A percentile compares a stretch with the other conserved stretches of the same genome.
Evolutionary conservation across 2,329 filamentous ascomycete species (phyloP).

Genomic region (Fusarium nematophilum): DNA sequence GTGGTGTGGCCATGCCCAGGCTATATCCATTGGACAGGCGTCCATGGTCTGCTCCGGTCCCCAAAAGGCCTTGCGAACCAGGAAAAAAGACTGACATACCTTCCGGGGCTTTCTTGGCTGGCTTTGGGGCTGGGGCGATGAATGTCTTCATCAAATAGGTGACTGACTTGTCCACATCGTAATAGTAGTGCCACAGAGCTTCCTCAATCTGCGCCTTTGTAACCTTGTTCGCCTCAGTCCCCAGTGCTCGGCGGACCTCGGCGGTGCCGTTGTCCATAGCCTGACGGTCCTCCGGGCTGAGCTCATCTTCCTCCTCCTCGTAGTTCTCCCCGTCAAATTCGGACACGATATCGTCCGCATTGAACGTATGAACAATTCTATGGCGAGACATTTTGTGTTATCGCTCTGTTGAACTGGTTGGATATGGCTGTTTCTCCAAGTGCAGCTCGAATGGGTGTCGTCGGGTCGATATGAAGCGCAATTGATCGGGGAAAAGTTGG

Average conservation of each 20-base stretch:
- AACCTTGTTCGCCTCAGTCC: slow-evolving; percentile 66
- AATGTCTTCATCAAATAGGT: slow-evolving; percentile 79
- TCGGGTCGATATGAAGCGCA: not conserved
- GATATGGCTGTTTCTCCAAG: not conserved
- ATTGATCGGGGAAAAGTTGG: not conserved
- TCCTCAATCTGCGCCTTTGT: slow-evolving; percentile 81
- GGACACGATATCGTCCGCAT: slow-evolving; percentile 60
- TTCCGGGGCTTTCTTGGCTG: slow-evolving; percentile 56
- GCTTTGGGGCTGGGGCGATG: slow-evolving; percentile 59
- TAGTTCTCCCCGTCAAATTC: slow-evolving; percentile 62
- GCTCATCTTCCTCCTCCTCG: slow-evolving; percentile 58
- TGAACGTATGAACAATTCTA: slow-evolving; percentile 54
- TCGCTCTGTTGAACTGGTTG: not conserved
- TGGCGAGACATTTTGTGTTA: slow-evolving; percentile 41
- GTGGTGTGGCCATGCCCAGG: slow-evolving; percentile 30
- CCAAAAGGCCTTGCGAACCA: slow-evolving; percentile 41
- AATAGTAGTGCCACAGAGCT: slow-evolving; percentile 95
- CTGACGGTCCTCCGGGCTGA: slow-evolving; percentile 60
- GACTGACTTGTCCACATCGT: slow-evolving; percentile 87
- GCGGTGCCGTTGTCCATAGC: slow-evolving; percentile 73
- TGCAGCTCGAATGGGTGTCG: not conserved
- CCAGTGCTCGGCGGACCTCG: slow-evolving; percentile 75
- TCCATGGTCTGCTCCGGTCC: slow-evolving; percentile 49
- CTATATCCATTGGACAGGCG: slow-evolving; percentile 22
- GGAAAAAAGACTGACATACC: slow-evolving; percentile 55